Base-by-base conservation (phyloP, 164 flowering plant genomes). In the Echeveria elegans region DNA sequence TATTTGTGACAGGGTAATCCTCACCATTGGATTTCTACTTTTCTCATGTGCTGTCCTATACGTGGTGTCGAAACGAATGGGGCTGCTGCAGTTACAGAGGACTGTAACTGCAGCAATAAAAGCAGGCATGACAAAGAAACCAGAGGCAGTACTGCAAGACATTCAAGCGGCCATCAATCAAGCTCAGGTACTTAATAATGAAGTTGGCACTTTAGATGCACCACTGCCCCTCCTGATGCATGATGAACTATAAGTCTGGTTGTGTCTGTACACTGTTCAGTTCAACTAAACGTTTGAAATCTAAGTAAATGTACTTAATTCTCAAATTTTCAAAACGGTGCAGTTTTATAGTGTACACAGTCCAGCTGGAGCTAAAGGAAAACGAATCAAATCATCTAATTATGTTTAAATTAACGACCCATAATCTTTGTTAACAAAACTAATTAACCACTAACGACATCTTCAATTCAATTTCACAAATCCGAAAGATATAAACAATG, bases 41-140 rank as follows among this genome's bases (percentile, higher is more conserved):
- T 94, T 91, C 84, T 72, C 86, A 12, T 76, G 78, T 70, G 96
- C 88, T 53, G 97, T 88, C 40, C 84, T 89, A 0, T 94, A 88
- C 68, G 96, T 94, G 56, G 86, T 88, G 68, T 86, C 96, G n/a
- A 91, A 89, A 71, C 94, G 93, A 21, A 77, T 89, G 63, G 98
- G 97, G 32, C 12, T 90, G 47, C 85, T 93, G 24, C 82, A 67
- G 74, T 75, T 90, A 77, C 97, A 89, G 82, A 81, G 90, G 67
- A 77, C 72, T 45, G 75, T 86, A 45, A 77, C 82, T 41, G 82
- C 88, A 36, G 90, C 90, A 31, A 70, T 87, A 62, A 87, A 78
- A 73, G 81, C 87, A 28, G 88, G 92, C 38, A 75, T 81, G 82
- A 82, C 66, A 1, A 76, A 83, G 63, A 69, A 71, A 63, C 80